Conservation (phyloP, 306 rosid species). For the Glycine tomentella region DNA sequence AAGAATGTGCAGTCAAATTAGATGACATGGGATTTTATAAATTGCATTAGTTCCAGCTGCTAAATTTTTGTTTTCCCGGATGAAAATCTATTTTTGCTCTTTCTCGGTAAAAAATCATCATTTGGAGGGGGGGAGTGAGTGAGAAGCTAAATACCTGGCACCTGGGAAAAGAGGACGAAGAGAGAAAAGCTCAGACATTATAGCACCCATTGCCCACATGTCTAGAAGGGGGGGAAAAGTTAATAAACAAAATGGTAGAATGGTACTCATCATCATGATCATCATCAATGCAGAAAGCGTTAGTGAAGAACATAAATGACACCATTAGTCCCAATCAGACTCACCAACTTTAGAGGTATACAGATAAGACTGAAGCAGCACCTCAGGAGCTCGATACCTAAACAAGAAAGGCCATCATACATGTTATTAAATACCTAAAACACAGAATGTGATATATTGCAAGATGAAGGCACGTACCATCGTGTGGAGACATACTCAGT, state of each 20-base stretch:
- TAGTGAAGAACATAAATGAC: conserved; percentile 10
- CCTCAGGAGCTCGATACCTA: conserved; percentile 99
- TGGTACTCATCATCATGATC: conserved; percentile 19
- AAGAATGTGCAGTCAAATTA: neutral
- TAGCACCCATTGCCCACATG: conserved; percentile 99
- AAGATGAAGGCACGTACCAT: conserved; percentile 65
- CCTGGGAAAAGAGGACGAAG: conserved; percentile 98
- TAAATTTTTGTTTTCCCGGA: neutral
- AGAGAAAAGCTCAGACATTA: conserved; percentile 90
- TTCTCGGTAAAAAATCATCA: neutral
- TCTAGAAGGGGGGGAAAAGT: conserved; percentile 53
- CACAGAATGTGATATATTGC: conserved; percentile 1
- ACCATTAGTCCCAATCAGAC: conserved; percentile 41
- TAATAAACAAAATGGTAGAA: conserved; percentile 20
- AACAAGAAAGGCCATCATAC: conserved; percentile 31
- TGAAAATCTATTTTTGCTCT: neutral
- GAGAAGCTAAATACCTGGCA: conserved; percentile 60
- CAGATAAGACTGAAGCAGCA: conserved; percentile 88
- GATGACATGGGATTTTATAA: neutral
- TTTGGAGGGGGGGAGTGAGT: neutral
- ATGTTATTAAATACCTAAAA: conserved; percentile 7
- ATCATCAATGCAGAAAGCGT: conserved; percentile 10
- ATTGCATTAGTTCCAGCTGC: neutral
- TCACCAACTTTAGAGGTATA: conserved; percentile 93
- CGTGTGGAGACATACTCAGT: conserved; percentile 96